Evolutionary conservation across 306 rosid genomes (phyloP).

Genomic region (Trifolium subterraneum): DNA sequence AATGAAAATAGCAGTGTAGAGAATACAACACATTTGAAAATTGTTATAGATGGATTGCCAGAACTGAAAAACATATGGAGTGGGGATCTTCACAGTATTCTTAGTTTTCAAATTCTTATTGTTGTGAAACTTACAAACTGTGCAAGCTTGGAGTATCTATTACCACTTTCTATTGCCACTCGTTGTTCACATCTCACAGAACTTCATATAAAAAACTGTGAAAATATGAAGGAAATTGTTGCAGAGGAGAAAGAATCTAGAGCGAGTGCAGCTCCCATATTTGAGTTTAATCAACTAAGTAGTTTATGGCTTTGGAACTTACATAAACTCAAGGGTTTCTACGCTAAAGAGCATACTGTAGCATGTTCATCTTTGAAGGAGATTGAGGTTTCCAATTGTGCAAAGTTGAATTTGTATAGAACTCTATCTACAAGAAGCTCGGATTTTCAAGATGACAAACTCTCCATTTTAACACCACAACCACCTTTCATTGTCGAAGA

Average conservation of each 20-base stretch:
- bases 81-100: neutral
- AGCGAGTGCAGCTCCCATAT: neutral
- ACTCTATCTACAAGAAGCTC: neutral
- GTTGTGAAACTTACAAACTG: neutral
- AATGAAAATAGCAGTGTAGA: neutral
- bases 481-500: neutral
- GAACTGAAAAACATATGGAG: conserved; percentile 7
- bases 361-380: neutral
- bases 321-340: neutral
- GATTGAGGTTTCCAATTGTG: no score
- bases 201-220: neutral
- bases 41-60: neutral
- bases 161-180: neutral
- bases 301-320: neutral
- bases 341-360: neutral
- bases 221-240: neutral
- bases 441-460: neutral
- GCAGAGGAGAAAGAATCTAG: neutral
- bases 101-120: neutral
- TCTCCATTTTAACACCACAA: neutral
- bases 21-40: neutral
- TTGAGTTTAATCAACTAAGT: neutral
- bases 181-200: neutral
- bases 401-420: neutral
- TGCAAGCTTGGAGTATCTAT: conserved; percentile 6